phyloP scores from a whole-genome alignment of 176 grass and related monocot species.

The Aegilops umbellulata region DNA sequence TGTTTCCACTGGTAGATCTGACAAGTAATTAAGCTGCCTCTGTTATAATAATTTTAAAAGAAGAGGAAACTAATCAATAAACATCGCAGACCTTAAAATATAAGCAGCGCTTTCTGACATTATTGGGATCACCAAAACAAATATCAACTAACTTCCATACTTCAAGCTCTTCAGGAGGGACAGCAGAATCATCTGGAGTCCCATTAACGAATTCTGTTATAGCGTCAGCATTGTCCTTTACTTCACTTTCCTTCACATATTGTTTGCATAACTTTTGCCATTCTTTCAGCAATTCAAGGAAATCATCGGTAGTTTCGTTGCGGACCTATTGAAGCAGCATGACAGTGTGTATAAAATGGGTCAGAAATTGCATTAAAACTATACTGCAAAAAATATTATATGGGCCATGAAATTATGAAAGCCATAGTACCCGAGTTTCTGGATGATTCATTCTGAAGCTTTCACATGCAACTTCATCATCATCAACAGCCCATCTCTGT shows the following conservation, averaged over 20 bases:
- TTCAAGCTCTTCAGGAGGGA: slow-evolving; percentile 61
- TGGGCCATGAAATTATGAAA: background rate
- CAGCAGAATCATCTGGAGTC: slow-evolving; percentile 30
- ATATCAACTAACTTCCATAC: slow-evolving; percentile 82
- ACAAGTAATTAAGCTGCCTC: slow-evolving; percentile 15
- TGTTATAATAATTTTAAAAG: slow-evolving; percentile 5
- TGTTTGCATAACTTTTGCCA: slow-evolving; percentile 86
- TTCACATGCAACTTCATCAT: slow-evolving; percentile 62
- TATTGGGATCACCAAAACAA: slow-evolving; percentile 88
- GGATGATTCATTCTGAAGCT: slow-evolving; percentile 83
- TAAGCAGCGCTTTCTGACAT: slow-evolving; percentile 47
- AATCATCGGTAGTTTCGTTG: slow-evolving; percentile 76
- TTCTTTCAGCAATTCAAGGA: slow-evolving; percentile 74
- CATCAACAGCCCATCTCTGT: slow-evolving; percentile 93
- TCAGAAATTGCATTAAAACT: slow-evolving; percentile 19
- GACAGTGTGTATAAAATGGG: slow-evolving; percentile 17
- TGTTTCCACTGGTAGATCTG: slow-evolving; percentile 3
- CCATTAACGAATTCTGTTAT: slow-evolving; percentile 43
- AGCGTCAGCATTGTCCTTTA: slow-evolving; percentile 1
- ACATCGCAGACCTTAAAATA: slow-evolving; percentile 73
- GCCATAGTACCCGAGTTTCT: slow-evolving; percentile 60
- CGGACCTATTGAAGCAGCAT: slow-evolving; percentile 60
- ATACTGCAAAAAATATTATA: slow-evolving; percentile 16
- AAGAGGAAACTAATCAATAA: slow-evolving; percentile 20
- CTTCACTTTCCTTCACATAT: slow-evolving; percentile 42